Evolutionary conservation across 2,329 filamentous ascomycete genomes (phyloP).

Genomic region (Cladophialophora bantiana): DNA sequence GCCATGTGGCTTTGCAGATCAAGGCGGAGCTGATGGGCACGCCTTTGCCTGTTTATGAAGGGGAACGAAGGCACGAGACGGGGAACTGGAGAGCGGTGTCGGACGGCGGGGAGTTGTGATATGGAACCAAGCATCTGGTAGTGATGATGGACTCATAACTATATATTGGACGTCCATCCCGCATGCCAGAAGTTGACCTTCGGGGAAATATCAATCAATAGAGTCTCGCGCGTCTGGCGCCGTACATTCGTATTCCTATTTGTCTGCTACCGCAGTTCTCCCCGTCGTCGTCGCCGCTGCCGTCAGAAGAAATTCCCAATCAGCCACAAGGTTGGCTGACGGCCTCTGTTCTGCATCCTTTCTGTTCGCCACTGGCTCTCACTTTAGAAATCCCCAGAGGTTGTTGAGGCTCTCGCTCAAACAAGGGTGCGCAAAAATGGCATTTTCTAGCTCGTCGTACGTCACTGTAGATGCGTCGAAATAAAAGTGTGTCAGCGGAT

Average conservation of each 20-base stretch:
- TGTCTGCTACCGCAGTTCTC: too few species aligned
- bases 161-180: not conserved
- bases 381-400: slow-evolving; percentile 53
- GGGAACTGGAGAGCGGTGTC: slow-evolving; percentile 1
- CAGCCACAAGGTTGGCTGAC: not conserved
- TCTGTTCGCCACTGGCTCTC: not conserved
- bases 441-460: slow-evolving; percentile 56
- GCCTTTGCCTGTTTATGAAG: slow-evolving; percentile 32
- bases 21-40: slow-evolving; percentile 45
- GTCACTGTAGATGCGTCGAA: slow-evolving; percentile 42
- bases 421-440: slow-evolving; percentile 60
- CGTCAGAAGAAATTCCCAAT: too few species aligned
- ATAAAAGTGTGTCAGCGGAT: not conserved
- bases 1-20: slow-evolving; percentile 57
- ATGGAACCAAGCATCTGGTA: not conserved
- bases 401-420: slow-evolving; percentile 62
- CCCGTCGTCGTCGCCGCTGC: too few species aligned
- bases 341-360: not conserved
- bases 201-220: too few species aligned
- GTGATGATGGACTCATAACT: too few species aligned
- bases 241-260: too few species aligned
- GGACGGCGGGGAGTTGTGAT: not conserved
- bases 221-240: too few species aligned
- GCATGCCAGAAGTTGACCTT: not conserved
- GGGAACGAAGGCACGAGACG: slow-evolving; percentile 17